Base-by-base conservation (phyloP, 2,329 filamentous ascomycete species). In the Xylariaceae sp. region DNA sequence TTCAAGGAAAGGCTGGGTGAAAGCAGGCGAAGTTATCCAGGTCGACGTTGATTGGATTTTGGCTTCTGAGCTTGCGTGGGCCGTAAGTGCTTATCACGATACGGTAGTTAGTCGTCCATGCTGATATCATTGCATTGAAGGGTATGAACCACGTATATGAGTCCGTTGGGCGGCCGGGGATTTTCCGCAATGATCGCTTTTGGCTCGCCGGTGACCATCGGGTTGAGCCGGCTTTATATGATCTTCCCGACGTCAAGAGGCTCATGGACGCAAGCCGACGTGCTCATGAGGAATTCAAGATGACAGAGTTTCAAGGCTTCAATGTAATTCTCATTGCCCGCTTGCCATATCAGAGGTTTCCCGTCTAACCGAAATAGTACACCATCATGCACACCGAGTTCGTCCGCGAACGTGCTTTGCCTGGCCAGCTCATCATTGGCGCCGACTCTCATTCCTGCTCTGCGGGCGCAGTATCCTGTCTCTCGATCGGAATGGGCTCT, bases 141-240 rank as follows among this genome's bases (percentile, higher is more conserved):
- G 71, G 73, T 36, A 80, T 80, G 78, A 70, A 74, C 28, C 65
- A 65, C 34, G 76, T 73, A 3, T 77, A 78, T 60, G 67, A 76
- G 4, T 49, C 65, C 3, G 63, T 81, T 6, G 75, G 76, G 3
- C 61, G 66, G 11, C 76, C 77, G 0, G 72, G 74, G 3, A 76
- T 79, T n/a, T 80, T 74, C 56, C 76, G 79, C 7, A 82, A 81
- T 49, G 78, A 81, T 58, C 68, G 79, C 0, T 75, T 82, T 61
- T 82, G 79, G 79, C 71, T 82, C 5, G 79, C 78, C 0, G 75
- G 75, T 2, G 80, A 82, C 61, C 79, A 82, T 58, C 71, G 76
- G 3, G 77, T 81, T 3, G 78, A 82, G 49, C 79, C 79, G 2
- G 70, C 76, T 1, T 64, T 75, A 6, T 72, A 72, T n/a, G 56